Base-by-base conservation (phyloP, 441 rosid genomes). In the Erodium texanum region DNA sequence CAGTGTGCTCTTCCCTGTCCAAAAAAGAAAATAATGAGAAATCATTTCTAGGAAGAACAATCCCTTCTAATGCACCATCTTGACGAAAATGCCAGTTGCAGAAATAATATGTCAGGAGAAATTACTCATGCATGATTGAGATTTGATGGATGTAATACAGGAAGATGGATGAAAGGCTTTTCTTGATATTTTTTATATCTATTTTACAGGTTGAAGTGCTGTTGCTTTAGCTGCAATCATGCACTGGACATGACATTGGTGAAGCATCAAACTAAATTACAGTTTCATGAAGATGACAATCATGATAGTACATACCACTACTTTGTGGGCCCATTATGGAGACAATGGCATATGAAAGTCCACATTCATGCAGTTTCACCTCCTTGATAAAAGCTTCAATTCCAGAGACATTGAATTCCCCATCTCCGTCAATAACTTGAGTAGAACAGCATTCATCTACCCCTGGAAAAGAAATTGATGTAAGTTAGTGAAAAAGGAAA, bases 291-390 rank as follows among this genome's bases (percentile, higher is more conserved):
- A 64, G 9, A 48, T 22, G 45, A 62, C 68, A 65, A 68, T 41
- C 56, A 18, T 22, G 68, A 68, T 48, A 79, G 59, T 10, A 54
- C 89, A 71, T 81, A 93, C 99, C 99, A 50, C 99, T 96, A 76
- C 99, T 96, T 70, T 96, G 99, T 1, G 99, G 99, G 69, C 99
- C 98, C 99, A 96, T 93, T 73, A 96, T 96, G 63, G 99, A 87
- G 74, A 90, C 99, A 32, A 93, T 82, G 5, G 99, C 99, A 70
- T 96, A 96, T 3, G 99, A 96, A 68, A 96, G 80, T 45, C 99
- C 99, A 66, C 96, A 89, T 68, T 90, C 96, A 27, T 69, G 82
- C 76, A 96, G 74, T 59, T 81, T 88, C 66, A 87, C 82, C 69
- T 87, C 93, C 82, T 85, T 89, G 79, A 89, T 90, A 66, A 96